These are phyloP conservation scores for Starmera quercuum DNA, from an alignment of 805 yeast species.

Conservation along the genomic window DNA sequence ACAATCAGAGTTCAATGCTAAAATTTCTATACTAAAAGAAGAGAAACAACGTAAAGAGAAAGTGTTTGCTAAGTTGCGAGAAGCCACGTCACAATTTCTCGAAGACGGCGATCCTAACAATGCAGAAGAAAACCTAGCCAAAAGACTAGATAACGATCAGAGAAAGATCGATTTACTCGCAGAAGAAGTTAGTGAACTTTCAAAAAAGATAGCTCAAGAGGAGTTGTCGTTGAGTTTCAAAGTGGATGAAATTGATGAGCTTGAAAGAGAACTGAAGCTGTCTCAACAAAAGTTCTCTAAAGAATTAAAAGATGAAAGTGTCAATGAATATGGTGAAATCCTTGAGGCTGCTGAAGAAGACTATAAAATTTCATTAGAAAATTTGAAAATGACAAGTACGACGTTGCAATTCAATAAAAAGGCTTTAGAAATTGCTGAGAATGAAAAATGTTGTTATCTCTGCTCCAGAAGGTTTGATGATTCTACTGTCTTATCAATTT, in stretches of 20 bases:
- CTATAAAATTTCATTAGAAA: constrained; percentile 52
- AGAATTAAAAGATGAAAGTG: constrained; percentile 25
- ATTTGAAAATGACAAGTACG: constrained; percentile 60
- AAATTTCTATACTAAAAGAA: constrained; percentile 36
- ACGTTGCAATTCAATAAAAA: constrained; percentile 61
- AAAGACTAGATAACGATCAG: constrained; percentile 3
- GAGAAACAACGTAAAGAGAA: constrained; percentile 25
- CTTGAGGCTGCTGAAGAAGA: constrained; percentile 54
- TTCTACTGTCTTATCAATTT: constrained; percentile 15
- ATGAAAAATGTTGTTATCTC: constrained; percentile 54
- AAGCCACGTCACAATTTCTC: constrained; percentile 18
- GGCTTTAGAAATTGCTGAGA: constrained; percentile 59
- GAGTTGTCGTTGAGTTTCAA: constrained; percentile 12
- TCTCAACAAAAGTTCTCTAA: constrained; percentile 8
- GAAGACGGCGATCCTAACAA: constrained; percentile 9
- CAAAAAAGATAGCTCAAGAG: constrained; percentile 13
- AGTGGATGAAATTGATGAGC: constrained; percentile 2
- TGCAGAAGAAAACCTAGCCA: constrained; percentile 9
- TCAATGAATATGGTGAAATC: constrained; percentile 43
- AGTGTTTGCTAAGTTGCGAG: constrained; percentile 22
- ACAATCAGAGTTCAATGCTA: constrained; percentile 54
- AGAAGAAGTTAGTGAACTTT: constrained; percentile 5
- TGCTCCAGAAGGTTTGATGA: constrained; percentile 63
- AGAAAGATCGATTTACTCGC: not conserved
- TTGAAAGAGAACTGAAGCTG: constrained; percentile 4